Percentiles rank a stretch among this genome's conserved stretches.
phyloP scores from a whole-genome alignment of 2,329 filamentous ascomycete genomes.

The Aspergillus sp. region DNA sequence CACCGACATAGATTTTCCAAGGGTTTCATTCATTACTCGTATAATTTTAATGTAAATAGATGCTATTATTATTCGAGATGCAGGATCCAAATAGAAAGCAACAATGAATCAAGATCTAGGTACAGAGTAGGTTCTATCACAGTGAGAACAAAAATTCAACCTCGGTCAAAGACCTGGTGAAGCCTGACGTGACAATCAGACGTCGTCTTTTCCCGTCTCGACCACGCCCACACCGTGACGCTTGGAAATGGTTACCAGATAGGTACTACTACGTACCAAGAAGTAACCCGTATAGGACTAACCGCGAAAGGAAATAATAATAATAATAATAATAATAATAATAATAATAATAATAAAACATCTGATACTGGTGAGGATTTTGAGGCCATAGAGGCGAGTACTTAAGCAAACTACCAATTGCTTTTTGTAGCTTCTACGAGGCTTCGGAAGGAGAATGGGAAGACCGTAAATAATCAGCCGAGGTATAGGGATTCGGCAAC shows the following conservation, averaged over 20 bases:
- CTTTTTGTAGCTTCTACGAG: not conserved
- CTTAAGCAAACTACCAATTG: no score
- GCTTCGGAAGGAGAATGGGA: not conserved
- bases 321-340: no score
- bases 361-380: not conserved
- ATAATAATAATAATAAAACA: not conserved
- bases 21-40: no score
- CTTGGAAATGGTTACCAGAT: no score
- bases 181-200: not conserved
- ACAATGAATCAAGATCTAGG: not conserved
- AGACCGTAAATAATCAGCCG: conserved; percentile 23
- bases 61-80: not conserved
- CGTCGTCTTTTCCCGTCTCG: not conserved
- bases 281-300: not conserved
- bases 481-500: conserved; percentile 38
- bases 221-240: not conserved
- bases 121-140: not conserved
- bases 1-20: not conserved
- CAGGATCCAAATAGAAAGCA: not conserved
- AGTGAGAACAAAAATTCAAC: not conserved
- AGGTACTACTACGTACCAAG: not conserved
- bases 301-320: not conserved
- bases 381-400: not conserved
- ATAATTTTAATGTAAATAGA: no score
- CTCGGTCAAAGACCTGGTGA: not conserved